These are phyloP conservation scores for Nevesoporus exiguus DNA, from an alignment of 768 basidiomycete species.

Conservation along the genomic window DNA sequence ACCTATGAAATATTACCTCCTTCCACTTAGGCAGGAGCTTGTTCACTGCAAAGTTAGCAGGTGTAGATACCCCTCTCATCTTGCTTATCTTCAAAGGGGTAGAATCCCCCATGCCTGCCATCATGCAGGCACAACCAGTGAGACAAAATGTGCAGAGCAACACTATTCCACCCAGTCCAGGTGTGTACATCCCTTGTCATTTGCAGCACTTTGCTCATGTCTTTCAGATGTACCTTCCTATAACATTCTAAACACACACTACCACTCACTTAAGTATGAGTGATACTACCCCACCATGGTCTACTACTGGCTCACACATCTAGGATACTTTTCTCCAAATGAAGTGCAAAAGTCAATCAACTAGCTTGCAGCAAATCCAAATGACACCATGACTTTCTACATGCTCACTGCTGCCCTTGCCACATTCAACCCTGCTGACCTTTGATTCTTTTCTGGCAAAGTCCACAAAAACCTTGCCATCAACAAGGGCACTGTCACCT, in stretches of 20 bases:
- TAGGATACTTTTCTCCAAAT: constrained; percentile 53
- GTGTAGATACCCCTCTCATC: no score
- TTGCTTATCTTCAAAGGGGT: no score
- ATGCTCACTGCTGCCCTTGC: constrained; percentile 61
- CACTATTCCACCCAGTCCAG: constrained; percentile 52
- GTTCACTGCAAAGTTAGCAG: no score
- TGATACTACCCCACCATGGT: constrained; percentile 63
- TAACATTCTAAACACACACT: constrained; percentile 63
- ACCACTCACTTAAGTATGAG: constrained; percentile 72
- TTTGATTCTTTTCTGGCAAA: constrained; percentile 41
- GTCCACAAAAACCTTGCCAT: constrained; percentile 48
- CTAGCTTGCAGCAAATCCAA: constrained; percentile 67
- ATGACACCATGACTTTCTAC: constrained; percentile 67
- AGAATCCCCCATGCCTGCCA: no score
- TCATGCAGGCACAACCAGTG: constrained; percentile 11
- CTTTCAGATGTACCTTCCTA: constrained; percentile 50
- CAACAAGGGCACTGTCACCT: constrained; percentile 45
- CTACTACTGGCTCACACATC: constrained; percentile 57
- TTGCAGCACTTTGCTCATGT: constrained; percentile 30
- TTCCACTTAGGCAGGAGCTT: no score
- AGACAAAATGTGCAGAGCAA: no score
- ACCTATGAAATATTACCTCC: no score
- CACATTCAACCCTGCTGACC: constrained; percentile 65
- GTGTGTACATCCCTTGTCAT: constrained; percentile 30
- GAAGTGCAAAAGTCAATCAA: constrained; percentile 65